Base-by-base conservation (phyloP, 2,329 filamentous ascomycete genomes). In the Aspergillus bombycis region DNA sequence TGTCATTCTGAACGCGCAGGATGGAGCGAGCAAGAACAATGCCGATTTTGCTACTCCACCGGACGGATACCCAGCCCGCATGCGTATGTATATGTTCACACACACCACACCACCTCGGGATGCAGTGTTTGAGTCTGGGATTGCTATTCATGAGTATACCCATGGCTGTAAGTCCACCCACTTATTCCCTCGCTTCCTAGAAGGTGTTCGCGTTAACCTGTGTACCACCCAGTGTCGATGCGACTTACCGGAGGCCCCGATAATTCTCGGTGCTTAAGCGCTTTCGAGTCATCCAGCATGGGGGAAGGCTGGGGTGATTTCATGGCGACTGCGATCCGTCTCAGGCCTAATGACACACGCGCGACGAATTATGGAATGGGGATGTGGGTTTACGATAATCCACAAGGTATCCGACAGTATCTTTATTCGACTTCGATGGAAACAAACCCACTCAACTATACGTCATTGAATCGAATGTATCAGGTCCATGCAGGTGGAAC, bases 231-330 rank as follows among this genome's bases (percentile, higher is more conserved):
- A 67, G 66, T 67, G 16, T 67, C 66, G 3, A 66, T 30, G 21
- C 66, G 66, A 12, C 56, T 67, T 26, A 67, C 66, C 14, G 66
- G 66, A 4, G 66, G 66, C 9, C 62, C 66, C 2, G 36, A 34
- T 16, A 66, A 67, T 30, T 45, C 62, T 21, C 45, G 56, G 32
- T 67, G 66, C n/a, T 52, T 66, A 23, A 53, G n/a, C 8, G n/a
- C 60, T 5, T 32, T 58, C 23, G 66, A 67, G 28, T 61, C 66
- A 0, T 59, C 57, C 14, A 60, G 64, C 23, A 67, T 67, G 66
- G 66, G 66, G 6, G 66, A 67, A 43, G 66, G 66, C 21, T 67
- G 66, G 66, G 48, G 66, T 23, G 66, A 67, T 34, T 67, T 67
- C 34, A 62, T 66, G 60, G 62, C 60, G 2, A 63, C 61, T 5